A percentile compares a stretch with the other conserved stretches of the same genome.
Evolutionary conservation across 139 green algal species (phyloP).

Genomic region (Coelastrella sp.): DNA sequence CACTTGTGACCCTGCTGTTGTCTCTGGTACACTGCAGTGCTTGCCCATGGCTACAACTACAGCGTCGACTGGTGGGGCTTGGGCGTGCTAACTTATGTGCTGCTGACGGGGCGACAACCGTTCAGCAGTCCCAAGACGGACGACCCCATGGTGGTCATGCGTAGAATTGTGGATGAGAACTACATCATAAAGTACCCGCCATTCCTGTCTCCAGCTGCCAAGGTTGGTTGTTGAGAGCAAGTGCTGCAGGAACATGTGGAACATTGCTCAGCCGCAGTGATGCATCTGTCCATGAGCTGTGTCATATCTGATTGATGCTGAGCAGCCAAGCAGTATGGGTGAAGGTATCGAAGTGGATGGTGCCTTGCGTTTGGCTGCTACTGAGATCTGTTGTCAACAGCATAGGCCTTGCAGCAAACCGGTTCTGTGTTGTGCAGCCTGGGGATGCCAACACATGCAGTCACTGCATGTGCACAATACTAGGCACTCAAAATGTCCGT

Average conservation of each 20-base stretch:
- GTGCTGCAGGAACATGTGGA: no score
- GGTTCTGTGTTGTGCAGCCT: no score
- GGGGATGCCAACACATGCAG: neutral
- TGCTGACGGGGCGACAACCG: slow-evolving; percentile 95
- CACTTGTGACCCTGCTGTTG: neutral
- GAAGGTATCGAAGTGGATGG: no score
- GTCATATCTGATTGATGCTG: no score
- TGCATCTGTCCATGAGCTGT: no score
- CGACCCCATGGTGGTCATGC: slow-evolving; percentile 98
- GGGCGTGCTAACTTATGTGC: slow-evolving; percentile 94
- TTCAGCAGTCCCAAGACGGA: slow-evolving; percentile 93
- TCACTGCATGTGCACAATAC: neutral
- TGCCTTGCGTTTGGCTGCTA: no score
- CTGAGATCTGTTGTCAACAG: no score
- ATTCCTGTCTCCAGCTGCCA: slow-evolving; percentile 83
- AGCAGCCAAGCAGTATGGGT: no score
- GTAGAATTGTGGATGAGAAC: slow-evolving; percentile 94
- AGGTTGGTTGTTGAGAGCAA: slow-evolving; percentile 55
- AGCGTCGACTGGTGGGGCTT: slow-evolving; percentile 97
- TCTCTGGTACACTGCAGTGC: slow-evolving; percentile 58
- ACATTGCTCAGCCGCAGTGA: no score
- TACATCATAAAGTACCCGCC: slow-evolving; percentile 94
- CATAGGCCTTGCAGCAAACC: no score
- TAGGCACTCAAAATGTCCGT: neutral
- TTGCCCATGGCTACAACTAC: slow-evolving; percentile 93